Evolutionary conservation across 176 grass and related monocot genomes (phyloP).

Genomic region (Rhynchospora tenuis): DNA sequence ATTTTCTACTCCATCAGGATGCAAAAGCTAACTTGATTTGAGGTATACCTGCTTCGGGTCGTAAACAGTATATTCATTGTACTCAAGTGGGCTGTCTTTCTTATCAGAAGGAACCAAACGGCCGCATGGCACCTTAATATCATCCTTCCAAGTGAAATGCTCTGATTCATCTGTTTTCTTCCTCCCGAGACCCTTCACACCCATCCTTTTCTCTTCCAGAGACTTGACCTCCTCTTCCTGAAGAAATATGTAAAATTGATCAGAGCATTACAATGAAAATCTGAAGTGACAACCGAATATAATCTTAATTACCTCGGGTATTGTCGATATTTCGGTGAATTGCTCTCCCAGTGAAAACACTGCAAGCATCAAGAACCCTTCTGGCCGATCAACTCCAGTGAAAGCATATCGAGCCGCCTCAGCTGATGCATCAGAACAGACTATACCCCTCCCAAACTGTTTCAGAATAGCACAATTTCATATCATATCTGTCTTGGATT

Average conservation of each 20-base stretch:
- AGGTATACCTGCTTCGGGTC: conserved; percentile 58
- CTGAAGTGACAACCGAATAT: background rate
- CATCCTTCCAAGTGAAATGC: conserved; percentile 69
- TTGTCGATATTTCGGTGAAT: conserved; percentile 40
- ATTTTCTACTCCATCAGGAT: background rate
- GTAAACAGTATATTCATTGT: conserved; percentile 75
- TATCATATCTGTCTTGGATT: background rate
- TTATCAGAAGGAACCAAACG: conserved; percentile 55
- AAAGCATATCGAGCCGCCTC: conserved; percentile 70
- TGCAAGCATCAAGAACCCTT: conserved; percentile 58
- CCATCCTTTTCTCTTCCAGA: conserved; percentile 43
- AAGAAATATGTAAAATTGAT: background rate
- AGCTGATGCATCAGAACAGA: conserved; percentile 64
- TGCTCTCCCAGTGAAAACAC: conserved; percentile 56
- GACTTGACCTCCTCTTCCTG: conserved; percentile 27
- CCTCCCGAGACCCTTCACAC: conserved; percentile 60
- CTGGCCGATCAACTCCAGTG: conserved; percentile 59
- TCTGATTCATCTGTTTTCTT: conserved; percentile 56
- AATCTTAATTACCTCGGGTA: conserved; percentile 18
- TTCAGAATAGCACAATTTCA: background rate
- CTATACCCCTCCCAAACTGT: conserved; percentile 70
- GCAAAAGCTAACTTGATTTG: background rate
- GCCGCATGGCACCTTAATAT: conserved; percentile 70
- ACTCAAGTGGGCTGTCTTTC: conserved; percentile 53
- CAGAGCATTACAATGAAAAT: background rate